Conservation (phyloP, 768 basidiomycete genomes). For the Calocera cornea region DNA sequence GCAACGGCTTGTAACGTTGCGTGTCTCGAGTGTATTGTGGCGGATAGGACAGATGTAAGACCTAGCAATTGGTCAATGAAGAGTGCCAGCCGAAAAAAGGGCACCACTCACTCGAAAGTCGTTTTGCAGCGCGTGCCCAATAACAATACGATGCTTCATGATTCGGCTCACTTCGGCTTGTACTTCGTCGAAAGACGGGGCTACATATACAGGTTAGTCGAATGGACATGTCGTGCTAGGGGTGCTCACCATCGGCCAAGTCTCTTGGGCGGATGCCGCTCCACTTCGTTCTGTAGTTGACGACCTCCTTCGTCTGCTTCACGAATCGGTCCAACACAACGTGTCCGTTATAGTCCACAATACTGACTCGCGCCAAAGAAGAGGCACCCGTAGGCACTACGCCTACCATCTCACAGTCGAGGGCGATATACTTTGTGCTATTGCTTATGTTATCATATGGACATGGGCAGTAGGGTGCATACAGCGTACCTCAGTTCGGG, state of each 20-base stretch:
- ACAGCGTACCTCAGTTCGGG: neutral
- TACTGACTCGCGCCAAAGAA: conserved; percentile 71
- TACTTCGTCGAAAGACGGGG: conserved; percentile 63
- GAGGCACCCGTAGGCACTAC: conserved; percentile 69
- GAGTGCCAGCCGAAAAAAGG: neutral
- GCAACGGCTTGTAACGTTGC: conserved; percentile 28
- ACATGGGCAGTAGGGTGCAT: neutral
- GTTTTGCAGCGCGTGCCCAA: conserved; percentile 86
- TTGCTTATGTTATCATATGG: neutral
- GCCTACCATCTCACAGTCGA: conserved; percentile 98
- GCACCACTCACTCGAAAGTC: conserved; percentile 58
- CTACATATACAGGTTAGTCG: conserved; percentile 25
- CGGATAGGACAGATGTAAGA: conserved; percentile 58
- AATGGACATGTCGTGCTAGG: neutral
- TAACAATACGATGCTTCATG: conserved; percentile 62
- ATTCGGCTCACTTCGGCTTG: conserved; percentile 66
- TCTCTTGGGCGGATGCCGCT: conserved; percentile 71
- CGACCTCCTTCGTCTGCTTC: conserved; percentile 68
- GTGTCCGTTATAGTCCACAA: conserved; percentile 80
- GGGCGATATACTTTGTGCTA: conserved; percentile 46
- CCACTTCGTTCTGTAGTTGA: conserved; percentile 83
- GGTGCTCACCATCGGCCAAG: conserved; percentile 34
- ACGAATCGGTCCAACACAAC: conserved; percentile 76
- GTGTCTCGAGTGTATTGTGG: conserved; percentile 53
- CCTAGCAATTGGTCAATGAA: conserved; percentile 26